Evolutionary conservation across 805 yeast genomes (phyloP), one percentile per base, ranked within the genome.

Genomic region (Kodamaea hsintzibuensis): DNA sequence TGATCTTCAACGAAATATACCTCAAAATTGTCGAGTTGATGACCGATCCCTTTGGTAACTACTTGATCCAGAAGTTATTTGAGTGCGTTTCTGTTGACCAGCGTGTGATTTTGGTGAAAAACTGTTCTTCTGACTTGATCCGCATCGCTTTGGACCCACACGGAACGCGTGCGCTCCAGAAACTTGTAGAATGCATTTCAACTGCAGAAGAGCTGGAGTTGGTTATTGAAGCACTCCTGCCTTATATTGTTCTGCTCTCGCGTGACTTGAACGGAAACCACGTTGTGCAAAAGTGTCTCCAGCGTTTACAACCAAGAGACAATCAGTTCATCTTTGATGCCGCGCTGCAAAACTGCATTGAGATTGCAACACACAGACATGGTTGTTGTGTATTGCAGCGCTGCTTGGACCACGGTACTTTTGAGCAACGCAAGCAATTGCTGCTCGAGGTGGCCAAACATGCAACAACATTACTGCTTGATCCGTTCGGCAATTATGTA

Each of bases 31-130:
- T 89, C 51, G 96, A 91, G 67, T 77, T 95, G 58, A 93, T 95
- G 98, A 82, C 82, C 30, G 97, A 92, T 69, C 97, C 98, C 5
- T 95, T 95, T 74, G 99, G 99, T n/a, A 95, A 95, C 69, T 95
- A 95, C 64, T 76, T 95, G 64, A 83, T 96, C 60, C 99, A 95
- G 71, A 95, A 93, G 69, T 72, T 95, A 53, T 78, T 95, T 59
- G 98, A 92, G 66, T 82, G 84, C 59, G 87, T 91, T 22, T 74
- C 80, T 38, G 77, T 79, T 39, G 86, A 80, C 56, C 96, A 93
- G 71, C 78, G 97, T 55, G 76, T 88, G 12, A 70, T 77, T 13
- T 70, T 95, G 47, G 87, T 93, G 30, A 75, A 81, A 57, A 85
- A 84, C 58, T 90, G 96, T 4, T 79, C 91, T 2, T 82, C 88